Conservation (phyloP, 352 stramenopile genomes). For the Globisporangium orthogonon region DNA sequence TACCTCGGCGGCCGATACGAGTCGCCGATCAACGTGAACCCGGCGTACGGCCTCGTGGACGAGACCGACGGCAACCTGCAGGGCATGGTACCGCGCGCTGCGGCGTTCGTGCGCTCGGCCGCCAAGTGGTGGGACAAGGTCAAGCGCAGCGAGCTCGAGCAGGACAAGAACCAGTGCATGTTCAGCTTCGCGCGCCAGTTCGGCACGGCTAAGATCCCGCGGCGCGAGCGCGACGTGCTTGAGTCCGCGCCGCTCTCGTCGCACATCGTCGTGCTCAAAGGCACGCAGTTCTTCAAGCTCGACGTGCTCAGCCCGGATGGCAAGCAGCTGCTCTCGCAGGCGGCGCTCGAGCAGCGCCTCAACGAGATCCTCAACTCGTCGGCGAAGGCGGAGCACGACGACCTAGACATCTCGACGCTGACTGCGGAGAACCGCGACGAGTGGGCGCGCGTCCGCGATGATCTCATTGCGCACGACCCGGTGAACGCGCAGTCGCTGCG, state of each 20-base stretch:
- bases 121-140: constrained; percentile 88
- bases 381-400: constrained; percentile 33
- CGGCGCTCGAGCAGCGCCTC: constrained; percentile 53
- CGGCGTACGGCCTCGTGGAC: constrained; percentile 79
- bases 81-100: constrained; percentile 60
- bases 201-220: constrained; percentile 78
- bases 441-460: constrained; percentile 75
- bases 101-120: constrained; percentile 75
- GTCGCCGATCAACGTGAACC: constrained; percentile 90
- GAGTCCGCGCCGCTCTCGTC: constrained; percentile 62
- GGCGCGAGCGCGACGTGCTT: constrained; percentile 65
- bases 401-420: constrained; percentile 70
- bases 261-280: constrained; percentile 88
- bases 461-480: constrained; percentile 58
- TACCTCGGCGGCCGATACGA: constrained; percentile 88
- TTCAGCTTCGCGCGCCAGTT: constrained; percentile 84
- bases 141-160: constrained; percentile 81
- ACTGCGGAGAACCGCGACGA: constrained; percentile 81
- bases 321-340: constrained; percentile 78
- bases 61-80: constrained; percentile 73
- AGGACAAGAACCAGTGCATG: constrained; percentile 90
- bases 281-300: constrained; percentile 82
- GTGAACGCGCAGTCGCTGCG: constrained; percentile 67
- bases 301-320: constrained; percentile 74
- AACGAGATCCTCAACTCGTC: constrained; percentile 60